Percentiles rank a stretch among this genome's conserved stretches.
Conservation (phyloP, 2,329 filamentous ascomycete genomes). For the Helotiales sp. region DNA sequence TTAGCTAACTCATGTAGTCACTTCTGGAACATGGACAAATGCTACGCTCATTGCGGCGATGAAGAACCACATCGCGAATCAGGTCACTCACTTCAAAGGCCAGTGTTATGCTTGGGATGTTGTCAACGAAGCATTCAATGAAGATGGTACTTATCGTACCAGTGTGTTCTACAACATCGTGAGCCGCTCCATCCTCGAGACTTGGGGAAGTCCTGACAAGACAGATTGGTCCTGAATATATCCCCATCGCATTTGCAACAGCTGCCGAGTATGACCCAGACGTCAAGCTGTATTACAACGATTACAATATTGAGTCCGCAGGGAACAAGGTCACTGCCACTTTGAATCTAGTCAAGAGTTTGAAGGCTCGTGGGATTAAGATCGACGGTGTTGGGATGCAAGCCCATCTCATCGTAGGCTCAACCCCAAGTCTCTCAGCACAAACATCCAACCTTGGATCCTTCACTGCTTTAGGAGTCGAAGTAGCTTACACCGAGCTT, state of each 20-base stretch:
- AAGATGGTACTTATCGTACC: conserved; percentile 59
- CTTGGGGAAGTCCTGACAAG: background rate
- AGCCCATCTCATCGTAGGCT: conserved; percentile 63
- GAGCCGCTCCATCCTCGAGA: background rate
- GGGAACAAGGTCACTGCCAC: conserved; percentile 53
- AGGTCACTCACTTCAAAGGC: conserved; percentile 63
- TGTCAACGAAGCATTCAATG: conserved; percentile 67
- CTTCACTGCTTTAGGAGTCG: conserved; percentile 58
- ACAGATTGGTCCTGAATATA: conserved; percentile 55
- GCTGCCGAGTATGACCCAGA: conserved; percentile 36
- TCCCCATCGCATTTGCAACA: conserved; percentile 45
- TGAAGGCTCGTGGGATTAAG: conserved; percentile 55
- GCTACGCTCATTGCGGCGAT: conserved; percentile 60
- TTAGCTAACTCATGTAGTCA: conserved; percentile 43
- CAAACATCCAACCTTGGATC: conserved; percentile 53
- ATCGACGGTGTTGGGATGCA: conserved; percentile 69
- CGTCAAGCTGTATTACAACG: conserved; percentile 51
- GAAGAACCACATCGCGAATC: conserved; percentile 64
- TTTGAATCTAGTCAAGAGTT: conserved; percentile 50
- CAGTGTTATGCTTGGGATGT: conserved; percentile 70
- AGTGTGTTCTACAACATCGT: conserved; percentile 58
- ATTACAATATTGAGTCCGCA: conserved; percentile 66
- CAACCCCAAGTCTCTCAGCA: conserved; percentile 52
- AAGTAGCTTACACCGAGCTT: conserved; percentile 67
- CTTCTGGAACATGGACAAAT: conserved; percentile 58